Base-by-base conservation (phyloP, 768 basidiomycete genomes). In the Boletellus emodensis region DNA sequence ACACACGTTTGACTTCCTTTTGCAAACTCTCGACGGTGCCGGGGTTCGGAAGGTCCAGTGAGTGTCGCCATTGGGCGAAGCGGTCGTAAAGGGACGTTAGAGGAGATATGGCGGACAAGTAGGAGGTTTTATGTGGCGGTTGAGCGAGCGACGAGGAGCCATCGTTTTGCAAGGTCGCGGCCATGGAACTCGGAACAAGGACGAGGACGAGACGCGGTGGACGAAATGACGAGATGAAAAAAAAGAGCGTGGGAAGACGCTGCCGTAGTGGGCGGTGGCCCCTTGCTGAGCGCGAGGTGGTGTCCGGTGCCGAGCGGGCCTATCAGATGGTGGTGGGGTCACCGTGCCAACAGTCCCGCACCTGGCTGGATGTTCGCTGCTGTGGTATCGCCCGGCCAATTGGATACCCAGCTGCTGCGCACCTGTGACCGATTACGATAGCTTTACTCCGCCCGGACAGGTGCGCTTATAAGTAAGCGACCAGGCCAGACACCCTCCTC, bases 11-110 rank as follows among this genome's bases (percentile, higher is more conserved):
- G 60, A 90, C 84, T 73, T 98, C 94, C 74, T 90, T 92, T 61
- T 87, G 86, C 55, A 97, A 76, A 67, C 90, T 92, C 78, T 98
- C 94, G 40, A 86, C 84, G 14, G 88, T 85, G 48, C 94, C 94
- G n/a, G 94, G 94, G 70, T 90, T 88, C 36, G 91, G 83, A 44
- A 98, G 75, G 42, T 84, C 87, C 57, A 94, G 76, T 55, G 83
- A 79, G 61, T 81, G 78, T 60, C 93, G 83, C 89, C 92, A 94
- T 66, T 80, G 73, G 52, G 85, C 77, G 69, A 95, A 84, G 50
- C 84, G 82, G 61, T 80, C 76, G 68, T 86, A 88, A 20, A 80
- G 74, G 68, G 76, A 81, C 44, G 79, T 76, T 51, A 91, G 71
- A 24, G 90, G 88, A 41, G 82, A 61, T 8, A 73, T 37, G 42